Base-by-base conservation (phyloP, 345 rosid genomes). In the Geranium rotundifolium region DNA sequence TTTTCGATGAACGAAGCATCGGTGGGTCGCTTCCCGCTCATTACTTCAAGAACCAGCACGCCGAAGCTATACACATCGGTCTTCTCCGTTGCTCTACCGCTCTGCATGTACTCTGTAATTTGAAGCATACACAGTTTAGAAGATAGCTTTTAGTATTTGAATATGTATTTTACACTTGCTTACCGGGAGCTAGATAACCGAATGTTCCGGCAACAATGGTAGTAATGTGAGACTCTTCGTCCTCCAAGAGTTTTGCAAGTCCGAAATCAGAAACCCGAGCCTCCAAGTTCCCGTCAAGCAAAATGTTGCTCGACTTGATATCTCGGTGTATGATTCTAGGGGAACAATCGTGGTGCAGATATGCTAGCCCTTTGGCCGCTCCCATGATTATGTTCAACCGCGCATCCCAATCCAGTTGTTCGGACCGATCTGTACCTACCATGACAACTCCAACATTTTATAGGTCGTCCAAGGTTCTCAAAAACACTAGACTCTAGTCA, bases 261-360 rank as follows among this genome's bases (percentile, higher is more conserved):
- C 99, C 99, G 69, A 93, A 93, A 67, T 93, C 99, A 0, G 99
- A 90, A 57, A 93, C 99, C 10, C 99, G 96, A 60, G 99, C 97
- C 81, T 90, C 95, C 63, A 86, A 81, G 75, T 90, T 93, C 39
- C 88, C 95, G 79, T 93, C 99, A 65, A 93, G 97, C 79, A 93
- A 70, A 71, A 93, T 93, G 74, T 93, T 93, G 81, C 99, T 90
- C 0, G 99, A 80, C 77, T 93, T 93, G 76, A 93, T 93, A 76
- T 93, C 99, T 60, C 99, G 96, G 64, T 93, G 99, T 73, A 93
- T 85, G 77, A 93, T 90, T 77, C 99, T 86, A 18, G 99, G 99
- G 66, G 96, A 90, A 77, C 99, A 90, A 77, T 93, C 99, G 30
- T 93, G 99, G 77, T 90, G 99, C 80, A 93, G 75, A 69, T 93